Evolutionary conservation across 257 asterid species (phyloP), one percentile per base, ranked within the genome.

Genomic region (Voacanga thouarsii): DNA sequence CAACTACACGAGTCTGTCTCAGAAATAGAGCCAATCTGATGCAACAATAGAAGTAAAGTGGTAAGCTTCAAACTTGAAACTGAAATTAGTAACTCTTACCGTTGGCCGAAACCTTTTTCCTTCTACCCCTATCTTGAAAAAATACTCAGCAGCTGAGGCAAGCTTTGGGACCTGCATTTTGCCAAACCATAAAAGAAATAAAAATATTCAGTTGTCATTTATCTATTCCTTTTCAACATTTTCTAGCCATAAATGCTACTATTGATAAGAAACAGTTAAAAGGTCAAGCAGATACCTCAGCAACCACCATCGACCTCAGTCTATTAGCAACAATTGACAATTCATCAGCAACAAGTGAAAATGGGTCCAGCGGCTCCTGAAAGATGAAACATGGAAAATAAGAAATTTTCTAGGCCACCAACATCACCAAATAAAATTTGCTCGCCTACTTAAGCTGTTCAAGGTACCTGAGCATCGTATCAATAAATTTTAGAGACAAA

Each of bases 81-180:
- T 43, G 44, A 24, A 26, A 50, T 39, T 37, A 47, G 50, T 28
- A 69, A 70, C 51, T 75, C 96, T 90, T 88, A 96, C 99, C 64
- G 99, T 90, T 67, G 99, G 99, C n/a, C 98, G 94, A 74, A 93
- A 94, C 80, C 96, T 89, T 82, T 96, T 96, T 72, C 99, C 98
- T 89, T 96, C 99, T 50, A 89, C 96, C 70, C 99, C 98, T 85
- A 84, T 68, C 86, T 90, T 92, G 85, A 93, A 96, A 80, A 93
- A 96, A 80, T 96, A 93, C 75, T 96, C 99, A 0, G 98, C 97
- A 8, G 99, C 99, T 70, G 99, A 90, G 76, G 97, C 97, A 82
- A 96, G 98, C 88, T 92, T 96, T 73, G 99, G 99, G 24, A 96
- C 97, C 99, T 96, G 85, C 16, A 82, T 47, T 71, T 78, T 33